Conservation (phyloP, 495 filamentous ascomycete species). For the Aspergillus panamensis region DNA sequence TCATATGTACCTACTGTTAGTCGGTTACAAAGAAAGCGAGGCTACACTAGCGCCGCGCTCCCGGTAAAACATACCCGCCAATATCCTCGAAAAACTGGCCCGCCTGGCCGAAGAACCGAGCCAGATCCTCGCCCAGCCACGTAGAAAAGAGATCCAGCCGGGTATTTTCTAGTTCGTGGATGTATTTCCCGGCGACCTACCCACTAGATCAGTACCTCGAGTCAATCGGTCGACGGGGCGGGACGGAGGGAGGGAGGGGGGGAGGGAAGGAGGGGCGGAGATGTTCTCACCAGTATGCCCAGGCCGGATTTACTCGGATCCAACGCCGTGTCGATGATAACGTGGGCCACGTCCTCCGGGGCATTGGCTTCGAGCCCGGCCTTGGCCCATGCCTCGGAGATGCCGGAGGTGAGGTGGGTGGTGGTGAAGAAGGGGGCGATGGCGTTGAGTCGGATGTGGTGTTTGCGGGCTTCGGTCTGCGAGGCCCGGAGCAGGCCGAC, state of each 20-base stretch:
- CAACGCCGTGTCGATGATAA: slow-evolving; percentile 7
- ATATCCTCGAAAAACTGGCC: slow-evolving; percentile 29
- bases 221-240: neutral
- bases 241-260: too few species aligned
- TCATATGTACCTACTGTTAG: too few species aligned
- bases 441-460: slow-evolving; percentile 18
- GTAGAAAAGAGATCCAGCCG: slow-evolving; percentile 18
- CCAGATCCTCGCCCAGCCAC: slow-evolving; percentile 30
- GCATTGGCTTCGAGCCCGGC: slow-evolving; percentile 16
- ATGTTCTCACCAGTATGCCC: neutral
- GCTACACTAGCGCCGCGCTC: slow-evolving; percentile 3
- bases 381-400: slow-evolving; percentile 5
- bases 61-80: slow-evolving; percentile 31
- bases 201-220: neutral
- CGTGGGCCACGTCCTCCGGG: slow-evolving; percentile 7
- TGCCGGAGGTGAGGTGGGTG: slow-evolving; percentile 11
- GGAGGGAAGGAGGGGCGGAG: too few species aligned
- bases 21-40: too few species aligned
- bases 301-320: slow-evolving; percentile 20
- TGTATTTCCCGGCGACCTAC: slow-evolving; percentile 29
- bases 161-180: slow-evolving; percentile 26
- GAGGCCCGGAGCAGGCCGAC: slow-evolving; percentile 15
- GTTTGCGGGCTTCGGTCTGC: slow-evolving; percentile 3
- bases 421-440: slow-evolving; percentile 19
- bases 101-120: slow-evolving; percentile 24